These are phyloP conservation scores for Cladosporium sp. DNA, from an alignment of 2,329 filamentous ascomycete species.

Conservation along the genomic window DNA sequence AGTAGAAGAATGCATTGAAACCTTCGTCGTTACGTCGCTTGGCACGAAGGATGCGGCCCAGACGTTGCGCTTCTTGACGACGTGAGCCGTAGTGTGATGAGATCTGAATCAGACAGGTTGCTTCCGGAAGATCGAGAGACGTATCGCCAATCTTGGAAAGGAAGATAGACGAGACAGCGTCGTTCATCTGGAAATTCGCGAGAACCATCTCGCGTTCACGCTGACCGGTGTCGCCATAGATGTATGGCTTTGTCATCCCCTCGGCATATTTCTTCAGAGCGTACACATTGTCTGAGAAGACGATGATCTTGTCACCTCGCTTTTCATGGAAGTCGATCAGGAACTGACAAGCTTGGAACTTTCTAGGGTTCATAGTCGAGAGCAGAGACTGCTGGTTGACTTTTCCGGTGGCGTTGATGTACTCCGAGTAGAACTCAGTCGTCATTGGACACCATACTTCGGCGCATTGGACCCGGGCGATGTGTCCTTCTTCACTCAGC, in stretches of 20 bases:
- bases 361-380: constrained; percentile 96
- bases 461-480: constrained; percentile 93
- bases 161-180: constrained; percentile 86
- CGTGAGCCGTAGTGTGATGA: constrained; percentile 96
- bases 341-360: constrained; percentile 96
- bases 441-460: constrained; percentile 99
- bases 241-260: constrained; percentile 81
- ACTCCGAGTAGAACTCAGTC: constrained; percentile 94
- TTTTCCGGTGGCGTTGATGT: constrained; percentile 62
- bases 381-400: constrained; percentile 65
- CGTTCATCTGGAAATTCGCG: constrained; percentile 93
- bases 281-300: constrained; percentile 97
- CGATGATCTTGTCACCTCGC: constrained; percentile 94
- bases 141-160: constrained; percentile 97
- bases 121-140: constrained; percentile 93
- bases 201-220: constrained; percentile 80
- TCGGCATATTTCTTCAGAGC: constrained; percentile 80
- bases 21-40: constrained; percentile 96
- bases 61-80: constrained; percentile 88
- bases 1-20: constrained; percentile 99
- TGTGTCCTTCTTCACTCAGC: constrained; percentile 91
- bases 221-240: constrained; percentile 84
- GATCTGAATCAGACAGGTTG: constrained; percentile 94
- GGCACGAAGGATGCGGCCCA: constrained; percentile 88
- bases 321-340: constrained; percentile 97